Evolutionary conservation across 2,329 filamentous ascomycete genomes (phyloP), one percentile per base, ranked within the genome.

Genomic region (Ophiostoma tasmaniense): DNA sequence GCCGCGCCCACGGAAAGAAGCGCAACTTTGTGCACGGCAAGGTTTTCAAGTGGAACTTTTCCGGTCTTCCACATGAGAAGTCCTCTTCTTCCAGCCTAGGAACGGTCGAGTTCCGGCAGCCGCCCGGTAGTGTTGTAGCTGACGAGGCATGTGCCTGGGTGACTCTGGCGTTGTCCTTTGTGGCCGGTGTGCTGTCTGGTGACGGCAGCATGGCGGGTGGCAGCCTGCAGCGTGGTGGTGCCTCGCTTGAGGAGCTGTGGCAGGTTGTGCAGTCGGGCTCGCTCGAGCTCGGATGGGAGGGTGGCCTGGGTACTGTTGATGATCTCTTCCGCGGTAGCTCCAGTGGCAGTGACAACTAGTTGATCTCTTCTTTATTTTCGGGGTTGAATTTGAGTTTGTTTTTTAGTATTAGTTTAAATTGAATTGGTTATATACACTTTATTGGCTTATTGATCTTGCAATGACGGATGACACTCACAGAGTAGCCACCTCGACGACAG

Each of bases 1-100:
- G 77, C 28, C 72, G 72, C 0, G 74, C 75, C 7, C 73, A 76
- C 25, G 75, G 77, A 13, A 73, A 73, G 69, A 75, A 74, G 64
- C 70, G 73, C 50, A 75, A 78, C 67, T 79, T 79, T 70, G 73
- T 80, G 28, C 75, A 77, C 59, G 78, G 78, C 14, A 79, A 79
- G 68, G 76, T 78, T 37, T 80, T 78, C 73, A 80, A 79, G 74
- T 80, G 79, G 79, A 76, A 80, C 66, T 76, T 80, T 67, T 73
- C 75, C 0, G 74, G 75, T 1, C 65, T 68, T 28, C 25, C 28
- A 13, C 52, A 69, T 28, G 28, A 52, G 33, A 25, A n/a, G 10
- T 42, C 64, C 2, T n/a, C 68, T 42, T 20, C 59, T 22, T 6
- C 25, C 42, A 45, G 17, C 20, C 70, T 73, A n/a, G 77, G 76